A percentile compares a stretch with the other conserved stretches of the same genome.
Conservation (phyloP, 2,329 filamentous ascomycete genomes). For the Fusarium sp. region DNA sequence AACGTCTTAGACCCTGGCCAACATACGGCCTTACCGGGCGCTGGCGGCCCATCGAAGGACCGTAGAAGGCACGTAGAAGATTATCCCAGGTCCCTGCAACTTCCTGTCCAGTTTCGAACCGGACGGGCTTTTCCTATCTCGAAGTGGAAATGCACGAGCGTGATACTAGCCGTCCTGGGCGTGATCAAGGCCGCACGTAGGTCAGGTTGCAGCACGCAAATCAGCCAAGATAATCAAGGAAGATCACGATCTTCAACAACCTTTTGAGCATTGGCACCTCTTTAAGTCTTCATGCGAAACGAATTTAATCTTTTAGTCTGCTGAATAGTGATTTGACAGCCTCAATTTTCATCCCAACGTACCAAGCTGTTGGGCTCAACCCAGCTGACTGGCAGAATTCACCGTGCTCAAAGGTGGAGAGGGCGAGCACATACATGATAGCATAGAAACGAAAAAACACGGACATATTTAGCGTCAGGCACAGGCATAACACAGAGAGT, state of each 20-base stretch:
- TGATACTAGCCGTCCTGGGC: slow-evolving; percentile 39
- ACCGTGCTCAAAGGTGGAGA: slow-evolving; percentile 21
- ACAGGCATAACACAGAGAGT: neutral
- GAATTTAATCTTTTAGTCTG: neutral
- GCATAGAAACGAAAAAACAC: neutral
- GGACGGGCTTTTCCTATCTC: slow-evolving; percentile 30
- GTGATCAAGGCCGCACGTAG: slow-evolving; percentile 40
- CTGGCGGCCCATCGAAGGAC: slow-evolving; percentile 40
- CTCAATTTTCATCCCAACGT: slow-evolving; percentile 15
- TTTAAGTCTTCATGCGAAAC: slow-evolving; percentile 27
- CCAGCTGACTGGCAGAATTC: slow-evolving; percentile 2
- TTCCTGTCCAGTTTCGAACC: slow-evolving; percentile 33
- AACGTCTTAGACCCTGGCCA: slow-evolving; percentile 31
- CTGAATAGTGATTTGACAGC: slow-evolving; percentile 2
- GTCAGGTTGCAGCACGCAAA: slow-evolving; percentile 35
- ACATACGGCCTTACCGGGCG: slow-evolving; percentile 42
- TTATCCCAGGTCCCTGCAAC: slow-evolving; percentile 14
- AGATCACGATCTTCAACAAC: slow-evolving; percentile 14
- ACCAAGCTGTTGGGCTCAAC: slow-evolving; percentile 14
- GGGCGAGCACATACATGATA: neutral
- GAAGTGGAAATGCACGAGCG: slow-evolving; percentile 35
- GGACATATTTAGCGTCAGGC: neutral
- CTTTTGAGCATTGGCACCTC: slow-evolving; percentile 22
- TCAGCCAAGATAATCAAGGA: neutral
- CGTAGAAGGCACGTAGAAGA: slow-evolving; percentile 40